A percentile compares a stretch with the other conserved stretches of the same genome.
phyloP scores from a whole-genome alignment of 1,284 basidiomycete genomes.

The Anthracocystis panici-leucophaei region DNA sequence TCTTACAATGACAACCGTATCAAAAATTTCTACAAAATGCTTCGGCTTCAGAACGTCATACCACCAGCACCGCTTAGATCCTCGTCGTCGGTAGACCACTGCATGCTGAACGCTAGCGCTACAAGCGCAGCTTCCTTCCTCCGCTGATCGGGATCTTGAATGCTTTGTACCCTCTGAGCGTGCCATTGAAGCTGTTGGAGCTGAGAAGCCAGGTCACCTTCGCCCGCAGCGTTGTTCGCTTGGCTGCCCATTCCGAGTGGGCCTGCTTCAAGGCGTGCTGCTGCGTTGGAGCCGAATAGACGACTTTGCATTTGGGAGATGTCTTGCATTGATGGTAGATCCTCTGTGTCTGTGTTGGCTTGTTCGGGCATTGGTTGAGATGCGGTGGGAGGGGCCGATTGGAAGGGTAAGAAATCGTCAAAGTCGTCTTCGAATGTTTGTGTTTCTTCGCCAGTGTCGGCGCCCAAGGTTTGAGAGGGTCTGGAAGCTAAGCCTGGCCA shows the following conservation, averaged over 20 bases:
- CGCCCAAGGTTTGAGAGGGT: neutral
- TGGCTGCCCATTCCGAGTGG: conserved; percentile 17
- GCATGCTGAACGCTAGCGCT: conserved; percentile 50
- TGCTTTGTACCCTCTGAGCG: conserved; percentile 42
- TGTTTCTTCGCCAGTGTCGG: neutral
- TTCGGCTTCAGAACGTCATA: conserved; percentile 22
- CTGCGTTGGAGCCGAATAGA: conserved; percentile 28
- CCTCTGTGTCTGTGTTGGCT: conserved; percentile 2
- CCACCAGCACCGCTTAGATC: neutral
- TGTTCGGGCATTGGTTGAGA: neutral
- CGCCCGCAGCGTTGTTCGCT: neutral
- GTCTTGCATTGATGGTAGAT: conserved; percentile 25
- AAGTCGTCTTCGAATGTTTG: conserved; percentile 47
- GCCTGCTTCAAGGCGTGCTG: conserved; percentile 16
- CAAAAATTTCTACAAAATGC: neutral
- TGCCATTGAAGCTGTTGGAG: conserved; percentile 44
- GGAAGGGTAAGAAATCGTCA: conserved; percentile 46
- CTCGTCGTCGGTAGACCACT: conserved; percentile 24
- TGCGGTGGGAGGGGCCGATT: conserved; percentile 12
- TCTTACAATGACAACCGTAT: neutral
- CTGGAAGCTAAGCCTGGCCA: conserved; percentile 28
- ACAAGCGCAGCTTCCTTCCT: conserved; percentile 45
- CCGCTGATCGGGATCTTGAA: conserved; percentile 42
- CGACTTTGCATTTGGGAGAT: conserved; percentile 30
- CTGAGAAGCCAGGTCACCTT: conserved; percentile 29